phyloP scores from a whole-genome alignment of 345 rosid species.

The Eucalyptus grandis region DNA sequence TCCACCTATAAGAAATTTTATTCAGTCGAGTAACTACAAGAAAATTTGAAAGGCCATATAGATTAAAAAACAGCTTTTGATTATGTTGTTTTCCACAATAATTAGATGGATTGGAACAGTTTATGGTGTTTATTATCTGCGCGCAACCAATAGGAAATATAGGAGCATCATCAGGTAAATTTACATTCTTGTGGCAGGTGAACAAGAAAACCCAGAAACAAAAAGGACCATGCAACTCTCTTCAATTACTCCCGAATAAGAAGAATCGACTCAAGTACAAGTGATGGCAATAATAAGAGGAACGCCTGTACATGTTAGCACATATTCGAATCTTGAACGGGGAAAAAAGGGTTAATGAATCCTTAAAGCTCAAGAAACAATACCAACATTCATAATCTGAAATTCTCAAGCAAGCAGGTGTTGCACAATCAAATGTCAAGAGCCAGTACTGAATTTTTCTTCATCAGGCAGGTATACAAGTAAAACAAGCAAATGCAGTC shows the following conservation, averaged over 20 bases:
- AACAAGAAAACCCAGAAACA: not conserved
- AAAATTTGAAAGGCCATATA: not conserved
- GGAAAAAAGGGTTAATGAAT: not conserved
- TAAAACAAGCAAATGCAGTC: not conserved
- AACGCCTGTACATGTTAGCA: not conserved
- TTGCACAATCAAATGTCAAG: not conserved
- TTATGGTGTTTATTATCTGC: not conserved
- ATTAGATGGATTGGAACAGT: not conserved
- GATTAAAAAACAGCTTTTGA: not conserved
- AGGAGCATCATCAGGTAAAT: not conserved
- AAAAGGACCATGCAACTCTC: not conserved
- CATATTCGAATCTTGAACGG: not conserved
- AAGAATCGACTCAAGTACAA: not conserved
- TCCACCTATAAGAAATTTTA: constrained; percentile 20
- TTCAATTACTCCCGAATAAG: not conserved
- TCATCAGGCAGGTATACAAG: not conserved
- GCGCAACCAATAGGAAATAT: not conserved
- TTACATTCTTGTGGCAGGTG: not conserved
- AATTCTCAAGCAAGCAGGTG: not conserved
- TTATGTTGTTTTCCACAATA: not conserved
- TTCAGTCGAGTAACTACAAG: not conserved
- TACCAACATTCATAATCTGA: not conserved
- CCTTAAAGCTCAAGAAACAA: not conserved
- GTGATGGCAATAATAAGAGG: not conserved
- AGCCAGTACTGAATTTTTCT: not conserved